Evolutionary conservation across 2,329 filamentous ascomycete genomes (phyloP), one percentile per base, ranked within the genome.

Genomic region (Aspergillus floridensis): DNA sequence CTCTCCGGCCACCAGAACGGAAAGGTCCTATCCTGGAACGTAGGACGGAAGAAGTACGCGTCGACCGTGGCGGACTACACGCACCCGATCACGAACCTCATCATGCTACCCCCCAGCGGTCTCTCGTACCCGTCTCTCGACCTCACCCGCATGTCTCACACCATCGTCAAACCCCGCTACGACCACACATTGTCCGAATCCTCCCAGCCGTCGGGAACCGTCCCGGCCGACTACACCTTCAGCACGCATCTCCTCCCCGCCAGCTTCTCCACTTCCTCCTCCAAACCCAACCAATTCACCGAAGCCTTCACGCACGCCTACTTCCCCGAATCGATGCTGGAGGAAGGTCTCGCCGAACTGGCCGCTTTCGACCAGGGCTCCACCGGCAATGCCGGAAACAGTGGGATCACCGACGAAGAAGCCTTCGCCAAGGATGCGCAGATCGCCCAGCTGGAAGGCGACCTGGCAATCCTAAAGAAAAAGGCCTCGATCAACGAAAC

Each of bases 1-100:
- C 76, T 96, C 26, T 92, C 92, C 3, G 93, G 93, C 5, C 93
- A 98, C 70, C 80, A 84, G 19, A 89, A 84, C 66, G 93, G 93
- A 53, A 90, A 90, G 69, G 83, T 97, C 46, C 79, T 91, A 32
- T 82, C 84, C 56, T 98, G 93, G 93, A 91, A 91, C 71, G 82
- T 93, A 26, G 86, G 86, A 41, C 87, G 88, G 65, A 85, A 86
- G 60, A 86, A 85, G 60, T 88, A 90, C 62, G 83, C 85, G 1
- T 84, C 86, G 3, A 86, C 88, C 55, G 70, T 93, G 50, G 82
- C 85, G 2, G 89, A 89, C 59, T 82, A 96, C 59, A 92, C 92
- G 56, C 89, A 91, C 3, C 87, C 92, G 19, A 87, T 96, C 35
- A 95, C 91, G 11, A 96, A 96, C 66, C 70, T 98, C 24, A 72